Evolutionary conservation across 2,329 filamentous ascomycete genomes (phyloP), one percentile per base, ranked within the genome.

Genomic region (Trichoderma breve): DNA sequence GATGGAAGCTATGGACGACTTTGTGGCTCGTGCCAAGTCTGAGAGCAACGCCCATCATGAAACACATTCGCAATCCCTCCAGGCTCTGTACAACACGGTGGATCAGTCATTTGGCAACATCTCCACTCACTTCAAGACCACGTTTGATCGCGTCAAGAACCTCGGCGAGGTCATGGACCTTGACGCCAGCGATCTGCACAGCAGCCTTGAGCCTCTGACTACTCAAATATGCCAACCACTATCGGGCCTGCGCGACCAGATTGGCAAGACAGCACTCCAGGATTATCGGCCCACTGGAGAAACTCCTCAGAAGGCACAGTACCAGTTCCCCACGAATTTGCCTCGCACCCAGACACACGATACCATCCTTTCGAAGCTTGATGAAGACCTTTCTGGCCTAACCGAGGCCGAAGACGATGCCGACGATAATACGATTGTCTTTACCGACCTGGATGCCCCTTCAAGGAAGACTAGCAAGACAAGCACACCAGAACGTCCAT

Each of bases 1-100:
- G 81, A 95, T 99, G 88, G 89, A 91, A 71, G 93, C 93, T 1
- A 87, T 99, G 8, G 95, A 98, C 77, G 93, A 95, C 75, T 97
- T 98, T 76, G 94, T 98, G 51, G 88, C 91, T 36, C 90, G 93
- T 36, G 94, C 97, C 64, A 90, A 91, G 73, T 89, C 88, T 1
- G 92, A 97, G 77, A 98, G 97, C 79, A 89, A 91, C 34, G 85
- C 86, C 21, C 94, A 97, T 78, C 91, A 96, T 79, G 86, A 90
- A 30, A 86, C 88, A 30, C 93, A 97, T 74, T 81, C 86, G 1
- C 80, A 85, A n/a, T 92, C 90, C 1, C 83, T 97, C n/a, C 82
- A 87, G 39, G 82, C 82, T 11, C 85, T 98, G 36, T 89, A 91
- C 0, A 84, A 82, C 21, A 91, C 90, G 1, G 92, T 96, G 6